phyloP scores from a whole-genome alignment of 2,329 filamentous ascomycete genomes.

The Pezicula radicicola region DNA sequence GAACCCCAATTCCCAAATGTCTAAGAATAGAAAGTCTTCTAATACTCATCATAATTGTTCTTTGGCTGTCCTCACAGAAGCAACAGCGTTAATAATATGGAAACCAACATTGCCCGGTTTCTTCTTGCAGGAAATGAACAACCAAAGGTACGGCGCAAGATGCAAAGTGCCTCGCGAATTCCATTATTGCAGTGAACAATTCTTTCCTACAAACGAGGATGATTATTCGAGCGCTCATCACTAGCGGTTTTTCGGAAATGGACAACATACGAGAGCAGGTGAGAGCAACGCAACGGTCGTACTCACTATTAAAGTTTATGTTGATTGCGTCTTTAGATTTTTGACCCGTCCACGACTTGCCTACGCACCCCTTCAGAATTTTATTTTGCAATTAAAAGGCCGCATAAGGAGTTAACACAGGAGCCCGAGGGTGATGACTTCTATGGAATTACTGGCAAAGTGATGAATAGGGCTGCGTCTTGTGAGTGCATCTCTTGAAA shows the following conservation, averaged over 20 bases:
- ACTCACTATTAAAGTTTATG: neutral
- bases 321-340: conserved; percentile 1
- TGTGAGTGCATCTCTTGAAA: too few relatives aligned
- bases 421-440: neutral
- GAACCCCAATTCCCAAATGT: neutral
- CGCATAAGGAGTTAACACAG: neutral
- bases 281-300: neutral
- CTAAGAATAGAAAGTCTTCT: neutral
- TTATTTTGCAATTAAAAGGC: neutral
- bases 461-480: too few relatives aligned
- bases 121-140: neutral
- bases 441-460: too few relatives aligned
- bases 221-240: neutral
- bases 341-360: neutral
- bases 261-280: neutral
- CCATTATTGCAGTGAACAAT: neutral
- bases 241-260: neutral
- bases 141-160: neutral
- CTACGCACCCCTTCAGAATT: conserved; percentile 1
- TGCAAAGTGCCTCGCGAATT: neutral
- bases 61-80: conserved; percentile 10
- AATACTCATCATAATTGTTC: conserved; percentile 6
- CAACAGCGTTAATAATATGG: conserved; percentile 7
- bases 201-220: neutral
- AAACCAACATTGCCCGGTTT: conserved; percentile 4